Conservation (phyloP, 2,329 filamentous ascomycete genomes). For the Aspergillus latus region DNA sequence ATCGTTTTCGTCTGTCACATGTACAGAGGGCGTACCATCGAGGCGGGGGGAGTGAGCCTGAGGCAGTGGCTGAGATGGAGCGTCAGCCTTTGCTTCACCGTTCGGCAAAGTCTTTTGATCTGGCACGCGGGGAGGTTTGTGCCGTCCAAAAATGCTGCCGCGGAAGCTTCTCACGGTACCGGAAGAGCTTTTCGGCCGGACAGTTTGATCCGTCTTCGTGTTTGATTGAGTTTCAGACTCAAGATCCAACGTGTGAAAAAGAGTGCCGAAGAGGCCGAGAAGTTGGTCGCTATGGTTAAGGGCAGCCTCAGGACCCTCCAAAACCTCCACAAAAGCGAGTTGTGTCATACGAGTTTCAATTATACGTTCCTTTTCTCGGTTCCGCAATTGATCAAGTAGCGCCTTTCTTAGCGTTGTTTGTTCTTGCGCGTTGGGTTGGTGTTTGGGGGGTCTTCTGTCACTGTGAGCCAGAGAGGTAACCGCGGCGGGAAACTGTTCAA, state of each 20-base stretch:
- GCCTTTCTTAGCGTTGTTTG: conserved; percentile 40
- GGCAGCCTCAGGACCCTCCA: conserved; percentile 79
- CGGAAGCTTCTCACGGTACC: conserved; percentile 69
- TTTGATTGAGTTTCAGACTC: conserved; percentile 26
- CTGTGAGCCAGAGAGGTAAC: conserved; percentile 66
- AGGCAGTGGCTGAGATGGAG: conserved; percentile 19
- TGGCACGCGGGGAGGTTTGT: conserved; percentile 49
- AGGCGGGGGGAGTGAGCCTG: conserved; percentile 16
- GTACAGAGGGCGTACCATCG: conserved; percentile 67
- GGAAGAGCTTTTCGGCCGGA: conserved; percentile 66
- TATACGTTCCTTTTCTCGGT: conserved; percentile 79
- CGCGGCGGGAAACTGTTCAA: conserved; percentile 81
- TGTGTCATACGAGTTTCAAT: conserved; percentile 97
- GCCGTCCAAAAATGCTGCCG: conserved; percentile 75
- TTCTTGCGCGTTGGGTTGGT: conserved; percentile 25
- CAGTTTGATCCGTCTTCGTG: conserved; percentile 39
- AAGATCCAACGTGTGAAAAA: conserved; percentile 68
- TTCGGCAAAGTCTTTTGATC: conserved; percentile 46
- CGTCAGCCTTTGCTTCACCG: conserved; percentile 22
- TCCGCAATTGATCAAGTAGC: conserved; percentile 76
- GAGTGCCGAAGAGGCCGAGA: conserved; percentile 72
- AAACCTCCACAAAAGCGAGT: conserved; percentile 74
- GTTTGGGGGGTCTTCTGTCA: conserved; percentile 42
- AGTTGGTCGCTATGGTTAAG: conserved; percentile 88
- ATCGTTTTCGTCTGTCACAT: conserved; percentile 67